Evolutionary conservation across 345 rosid genomes (phyloP).

Genomic region (Eucalyptus marginata): DNA sequence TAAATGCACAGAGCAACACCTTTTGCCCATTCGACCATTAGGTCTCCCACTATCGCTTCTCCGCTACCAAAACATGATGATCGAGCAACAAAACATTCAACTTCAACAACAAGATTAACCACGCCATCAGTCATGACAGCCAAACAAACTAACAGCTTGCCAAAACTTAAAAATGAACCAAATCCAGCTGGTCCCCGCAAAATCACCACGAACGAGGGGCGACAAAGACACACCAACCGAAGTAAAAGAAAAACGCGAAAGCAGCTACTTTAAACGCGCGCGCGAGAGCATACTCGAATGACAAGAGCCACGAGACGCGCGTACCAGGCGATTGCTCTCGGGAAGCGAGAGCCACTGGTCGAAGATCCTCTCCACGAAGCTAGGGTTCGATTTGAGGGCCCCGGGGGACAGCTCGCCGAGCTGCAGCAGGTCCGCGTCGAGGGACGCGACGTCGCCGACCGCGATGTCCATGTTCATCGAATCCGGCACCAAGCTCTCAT

Average conservation of each 20-base stretch:
- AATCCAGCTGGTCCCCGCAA: not conserved
- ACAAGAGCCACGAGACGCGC: not conserved
- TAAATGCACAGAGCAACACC: not conserved
- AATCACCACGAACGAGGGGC: not conserved
- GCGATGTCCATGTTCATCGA: constrained; percentile 25
- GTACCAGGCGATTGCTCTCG: constrained; percentile 72
- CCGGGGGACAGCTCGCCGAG: constrained; percentile 69
- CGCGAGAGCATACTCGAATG: not conserved
- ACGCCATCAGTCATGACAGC: not conserved
- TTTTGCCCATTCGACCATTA: not conserved
- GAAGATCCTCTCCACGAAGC: constrained; percentile 64
- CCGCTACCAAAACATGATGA: not conserved
- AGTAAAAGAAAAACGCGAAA: not conserved
- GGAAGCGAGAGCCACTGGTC: constrained; percentile 96
- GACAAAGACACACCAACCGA: not conserved
- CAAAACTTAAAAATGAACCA: not conserved
- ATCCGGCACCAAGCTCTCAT: constrained; percentile 1
- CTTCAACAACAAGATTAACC: not conserved
- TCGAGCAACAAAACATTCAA: not conserved
- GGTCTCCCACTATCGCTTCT: not conserved
- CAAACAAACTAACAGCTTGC: not conserved
- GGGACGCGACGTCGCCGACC: constrained; percentile 37
- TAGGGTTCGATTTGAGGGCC: constrained; percentile 63
- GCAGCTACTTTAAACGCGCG: not conserved
- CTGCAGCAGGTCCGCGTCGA: constrained; percentile 82